phyloP scores from a whole-genome alignment of 208 protist species.

The Herpetomonas samuelpessoai region DNA sequence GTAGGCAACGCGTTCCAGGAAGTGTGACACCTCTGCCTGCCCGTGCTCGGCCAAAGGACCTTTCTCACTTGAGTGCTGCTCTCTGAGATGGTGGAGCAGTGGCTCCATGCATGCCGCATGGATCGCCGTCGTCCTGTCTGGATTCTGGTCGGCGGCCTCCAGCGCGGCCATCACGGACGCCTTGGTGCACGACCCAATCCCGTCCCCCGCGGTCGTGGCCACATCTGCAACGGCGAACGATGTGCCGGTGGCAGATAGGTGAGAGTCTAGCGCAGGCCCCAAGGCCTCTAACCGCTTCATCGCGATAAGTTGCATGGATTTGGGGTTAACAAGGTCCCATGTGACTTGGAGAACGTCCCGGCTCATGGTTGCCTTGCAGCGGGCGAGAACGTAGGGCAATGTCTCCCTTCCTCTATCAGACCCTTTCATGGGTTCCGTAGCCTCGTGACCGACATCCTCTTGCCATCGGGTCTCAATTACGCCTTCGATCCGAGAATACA shows the following conservation, averaged over 20 bases:
- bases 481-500: too few relatives aligned
- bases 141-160: background rate
- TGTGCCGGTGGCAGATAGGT: background rate
- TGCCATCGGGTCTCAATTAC: too few relatives aligned
- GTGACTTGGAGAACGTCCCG: constrained; percentile 45
- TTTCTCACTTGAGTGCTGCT: too few relatives aligned
- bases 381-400: background rate
- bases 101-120: background rate
- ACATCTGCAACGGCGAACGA: background rate
- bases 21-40: background rate
- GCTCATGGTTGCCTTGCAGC: background rate
- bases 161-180: background rate
- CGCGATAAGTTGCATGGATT: constrained; percentile 11
- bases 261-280: background rate
- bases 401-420: too few relatives aligned
- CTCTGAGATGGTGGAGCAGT: background rate
- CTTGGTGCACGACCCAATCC: background rate
- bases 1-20: constrained; percentile 5
- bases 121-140: background rate
- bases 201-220: too few relatives aligned
- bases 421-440: too few relatives aligned
- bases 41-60: too few relatives aligned
- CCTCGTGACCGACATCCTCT: too few relatives aligned
- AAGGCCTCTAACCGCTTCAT: constrained; percentile 9
- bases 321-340: constrained; percentile 46